These are phyloP conservation scores for Fusarium lateritium DNA, from an alignment of 2,329 filamentous ascomycete genomes.

Conservation along the genomic window DNA sequence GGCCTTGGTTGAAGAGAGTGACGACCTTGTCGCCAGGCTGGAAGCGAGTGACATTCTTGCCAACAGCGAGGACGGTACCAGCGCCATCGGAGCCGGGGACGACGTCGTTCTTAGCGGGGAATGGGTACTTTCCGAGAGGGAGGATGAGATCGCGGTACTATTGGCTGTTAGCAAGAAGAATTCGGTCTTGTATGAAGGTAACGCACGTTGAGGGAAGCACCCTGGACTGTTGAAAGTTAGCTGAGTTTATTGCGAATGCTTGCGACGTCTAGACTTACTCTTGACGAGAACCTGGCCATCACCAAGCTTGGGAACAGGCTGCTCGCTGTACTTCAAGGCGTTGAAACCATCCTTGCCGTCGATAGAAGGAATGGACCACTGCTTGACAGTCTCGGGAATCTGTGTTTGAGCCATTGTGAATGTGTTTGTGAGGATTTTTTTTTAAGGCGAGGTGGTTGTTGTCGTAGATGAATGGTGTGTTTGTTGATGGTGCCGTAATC, in stretches of 20 bases:
- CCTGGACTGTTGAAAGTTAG: slow-evolving; percentile 57
- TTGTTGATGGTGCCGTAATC: background rate
- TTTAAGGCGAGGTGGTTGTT: background rate
- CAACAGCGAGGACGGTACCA: slow-evolving; percentile 67
- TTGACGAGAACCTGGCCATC: slow-evolving; percentile 82
- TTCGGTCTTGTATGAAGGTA: background rate
- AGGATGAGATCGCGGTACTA: slow-evolving; percentile 68
- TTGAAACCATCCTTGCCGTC: slow-evolving; percentile 69
- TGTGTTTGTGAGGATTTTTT: background rate
- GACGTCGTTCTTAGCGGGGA: slow-evolving; percentile 59
- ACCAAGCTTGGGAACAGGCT: slow-evolving; percentile 72
- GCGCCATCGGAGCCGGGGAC: slow-evolving; percentile 68
- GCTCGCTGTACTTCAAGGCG: slow-evolving; percentile 68
- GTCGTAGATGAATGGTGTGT: background rate
- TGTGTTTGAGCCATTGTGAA: slow-evolving; percentile 44
- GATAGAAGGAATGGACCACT: slow-evolving; percentile 66
- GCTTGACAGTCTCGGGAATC: slow-evolving; percentile 62
- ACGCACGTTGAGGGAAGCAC: slow-evolving; percentile 65
- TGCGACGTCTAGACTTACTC: slow-evolving; percentile 47
- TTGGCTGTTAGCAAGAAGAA: slow-evolving; percentile 11
- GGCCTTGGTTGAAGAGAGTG: slow-evolving; percentile 74
- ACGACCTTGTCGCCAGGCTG: slow-evolving; percentile 68
- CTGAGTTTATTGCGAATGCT: background rate
- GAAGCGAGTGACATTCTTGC: slow-evolving; percentile 63
- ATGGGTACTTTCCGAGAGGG: slow-evolving; percentile 63